Evolutionary conservation across 2,329 filamentous ascomycete genomes (phyloP).

Genomic region (Exophiala oligosperma): DNA sequence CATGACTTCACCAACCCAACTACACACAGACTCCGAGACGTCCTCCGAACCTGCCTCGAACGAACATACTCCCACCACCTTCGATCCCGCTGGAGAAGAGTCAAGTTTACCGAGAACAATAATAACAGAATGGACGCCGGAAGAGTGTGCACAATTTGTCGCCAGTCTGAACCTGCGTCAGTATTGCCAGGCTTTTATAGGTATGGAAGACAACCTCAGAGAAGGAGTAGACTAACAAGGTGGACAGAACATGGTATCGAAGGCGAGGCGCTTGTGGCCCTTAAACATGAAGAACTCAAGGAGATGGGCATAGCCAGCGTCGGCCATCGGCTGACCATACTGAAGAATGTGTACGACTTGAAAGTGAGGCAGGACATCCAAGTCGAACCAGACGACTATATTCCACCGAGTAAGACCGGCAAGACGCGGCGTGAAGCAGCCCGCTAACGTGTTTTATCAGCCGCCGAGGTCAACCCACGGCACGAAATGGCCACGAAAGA

Average conservation of each 20-base stretch:
- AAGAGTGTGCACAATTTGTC: slow-evolving; percentile 89
- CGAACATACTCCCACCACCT: slow-evolving; percentile 64
- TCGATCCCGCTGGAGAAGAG: slow-evolving; percentile 53
- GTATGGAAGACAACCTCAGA: slow-evolving; percentile 52
- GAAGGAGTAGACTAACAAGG: slow-evolving; percentile 11
- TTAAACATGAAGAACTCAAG: slow-evolving; percentile 91
- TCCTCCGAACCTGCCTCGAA: slow-evolving; percentile 60
- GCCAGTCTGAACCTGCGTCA: slow-evolving; percentile 75
- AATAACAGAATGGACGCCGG: slow-evolving; percentile 66
- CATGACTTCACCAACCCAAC: slow-evolving; percentile 55
- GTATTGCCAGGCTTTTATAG: slow-evolving; percentile 79
- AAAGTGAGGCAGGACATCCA: slow-evolving; percentile 92
- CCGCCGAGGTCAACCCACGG: slow-evolving; percentile 83
- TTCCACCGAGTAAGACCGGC: slow-evolving; percentile 76
- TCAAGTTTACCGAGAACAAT: slow-evolving; percentile 55
- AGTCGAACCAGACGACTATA: slow-evolving; percentile 88
- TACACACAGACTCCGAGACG: slow-evolving; percentile 58
- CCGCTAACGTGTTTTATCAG: slow-evolving; percentile 47
- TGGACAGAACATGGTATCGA: slow-evolving; percentile 84
- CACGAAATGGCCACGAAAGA: slow-evolving; percentile 87
- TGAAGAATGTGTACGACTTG: slow-evolving; percentile 94
- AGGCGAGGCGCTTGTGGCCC: slow-evolving; percentile 82
- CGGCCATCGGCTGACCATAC: slow-evolving; percentile 88
- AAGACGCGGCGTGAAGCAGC: background rate
- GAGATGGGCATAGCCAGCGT: slow-evolving; percentile 92